Percentiles rank a stretch among this genome's conserved stretches.
These are phyloP conservation scores for Colletotrichum sp. DNA, from an alignment of 2,329 filamentous ascomycete genomes.

Conservation along the genomic window DNA sequence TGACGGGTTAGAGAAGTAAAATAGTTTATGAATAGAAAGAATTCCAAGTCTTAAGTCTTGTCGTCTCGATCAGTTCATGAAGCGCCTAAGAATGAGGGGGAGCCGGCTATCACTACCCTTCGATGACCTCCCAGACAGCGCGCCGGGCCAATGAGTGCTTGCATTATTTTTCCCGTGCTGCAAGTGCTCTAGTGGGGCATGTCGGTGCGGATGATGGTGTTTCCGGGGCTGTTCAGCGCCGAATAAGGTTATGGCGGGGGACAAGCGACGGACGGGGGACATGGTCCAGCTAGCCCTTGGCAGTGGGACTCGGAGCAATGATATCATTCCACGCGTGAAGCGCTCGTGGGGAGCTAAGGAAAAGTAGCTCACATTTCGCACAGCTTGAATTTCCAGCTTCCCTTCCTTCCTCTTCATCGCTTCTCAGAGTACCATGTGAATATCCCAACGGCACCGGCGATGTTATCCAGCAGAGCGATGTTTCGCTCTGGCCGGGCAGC, in stretches of 20 bases:
- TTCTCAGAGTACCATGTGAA: slow-evolving; percentile 2
- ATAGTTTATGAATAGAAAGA: too few relatives aligned
- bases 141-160: slow-evolving; percentile 18
- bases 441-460: neutral
- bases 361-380: neutral
- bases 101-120: slow-evolving; percentile 10
- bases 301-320: slow-evolving; percentile 5
- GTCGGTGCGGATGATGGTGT: slow-evolving; percentile 9
- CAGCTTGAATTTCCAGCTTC: neutral
- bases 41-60: neutral
- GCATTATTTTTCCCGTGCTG: slow-evolving; percentile 12
- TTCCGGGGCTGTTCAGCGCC: neutral
- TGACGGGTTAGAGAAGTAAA: slow-evolving; percentile 17
- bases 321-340: slow-evolving; percentile 12
- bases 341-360: neutral
- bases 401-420: neutral
- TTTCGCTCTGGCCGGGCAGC: neutral
- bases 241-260: slow-evolving; percentile 2
- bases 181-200: neutral
- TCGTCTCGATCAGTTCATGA: neutral
- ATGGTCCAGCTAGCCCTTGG: neutral
- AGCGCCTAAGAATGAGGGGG: slow-evolving; percentile 10
- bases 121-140: slow-evolving; percentile 12
- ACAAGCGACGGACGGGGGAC: neutral
- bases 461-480: slow-evolving; percentile 13